These are phyloP conservation scores for Nematocida parisii DNA, from an alignment of 371 early-diverging fungal species.

Conservation along the genomic window DNA sequence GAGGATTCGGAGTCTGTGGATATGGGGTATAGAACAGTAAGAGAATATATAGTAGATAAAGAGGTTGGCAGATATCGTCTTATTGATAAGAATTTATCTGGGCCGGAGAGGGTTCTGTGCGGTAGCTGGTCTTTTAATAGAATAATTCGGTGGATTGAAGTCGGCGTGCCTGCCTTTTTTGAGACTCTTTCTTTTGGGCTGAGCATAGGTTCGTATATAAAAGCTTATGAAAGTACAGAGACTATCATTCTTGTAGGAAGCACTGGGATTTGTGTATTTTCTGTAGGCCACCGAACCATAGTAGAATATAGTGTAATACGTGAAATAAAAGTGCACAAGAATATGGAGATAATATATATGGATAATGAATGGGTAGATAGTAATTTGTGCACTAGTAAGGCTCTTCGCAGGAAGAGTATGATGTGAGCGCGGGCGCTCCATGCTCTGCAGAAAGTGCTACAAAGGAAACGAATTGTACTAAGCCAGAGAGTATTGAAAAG, in stretches of 20 bases:
- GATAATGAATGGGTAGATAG: background rate
- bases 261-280: slow-evolving; percentile 18
- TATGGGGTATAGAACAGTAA: background rate
- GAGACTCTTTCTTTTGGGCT: slow-evolving; percentile 8
- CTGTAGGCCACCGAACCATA: background rate
- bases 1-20: background rate
- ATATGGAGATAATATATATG: background rate
- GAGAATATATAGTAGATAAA: slow-evolving; percentile 17
- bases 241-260: slow-evolving; percentile 13
- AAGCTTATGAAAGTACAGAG: slow-evolving; percentile 2
- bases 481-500: background rate
- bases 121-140: slow-evolving; percentile 41
- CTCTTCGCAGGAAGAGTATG: background rate
- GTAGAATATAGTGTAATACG: background rate
- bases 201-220: slow-evolving; percentile 25
- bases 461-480: background rate
- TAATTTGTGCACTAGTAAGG: background rate
- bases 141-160: slow-evolving; percentile 41
- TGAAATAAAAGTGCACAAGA: background rate
- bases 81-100: background rate
- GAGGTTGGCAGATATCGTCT: slow-evolving; percentile 38
- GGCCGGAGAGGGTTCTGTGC: slow-evolving; percentile 9
- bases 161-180: slow-evolving; percentile 19
- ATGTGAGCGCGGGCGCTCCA: no score
- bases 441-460: background rate